Evolutionary conservation across 148 eudicot species (phyloP).

Genomic region (Vaccinium vitisidaea): DNA sequence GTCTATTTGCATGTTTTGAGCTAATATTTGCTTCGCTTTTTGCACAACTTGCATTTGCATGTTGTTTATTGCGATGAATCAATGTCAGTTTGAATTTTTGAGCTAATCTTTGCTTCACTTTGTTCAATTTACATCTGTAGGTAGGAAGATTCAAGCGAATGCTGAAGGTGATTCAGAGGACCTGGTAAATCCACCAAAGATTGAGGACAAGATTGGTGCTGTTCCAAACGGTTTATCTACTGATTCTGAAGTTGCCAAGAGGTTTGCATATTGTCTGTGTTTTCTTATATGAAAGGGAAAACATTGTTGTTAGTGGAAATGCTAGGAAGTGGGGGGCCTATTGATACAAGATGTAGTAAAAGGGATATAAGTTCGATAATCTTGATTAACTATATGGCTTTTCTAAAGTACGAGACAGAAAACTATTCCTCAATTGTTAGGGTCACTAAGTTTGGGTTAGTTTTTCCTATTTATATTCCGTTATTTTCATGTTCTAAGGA

Average conservation of each 20-base stretch:
- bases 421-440: not conserved
- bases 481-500: not conserved
- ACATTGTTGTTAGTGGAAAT: not conserved
- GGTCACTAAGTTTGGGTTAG: not conserved
- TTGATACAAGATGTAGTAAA: not conserved
- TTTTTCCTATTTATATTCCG: not conserved
- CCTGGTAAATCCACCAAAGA: constrained; percentile 71
- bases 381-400: not conserved
- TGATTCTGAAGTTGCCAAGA: constrained; percentile 86
- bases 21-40: not conserved
- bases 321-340: not conserved
- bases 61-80: not conserved
- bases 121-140: constrained; percentile 33
- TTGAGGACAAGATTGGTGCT: constrained; percentile 88
- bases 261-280: constrained; percentile 35
- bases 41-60: not conserved
- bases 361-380: not conserved
- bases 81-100: not conserved
- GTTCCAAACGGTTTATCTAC: constrained; percentile 90
- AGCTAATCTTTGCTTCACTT: not conserved
- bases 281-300: not conserved
- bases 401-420: not conserved
- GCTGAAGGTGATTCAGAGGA: constrained; percentile 80
- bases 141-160: constrained; percentile 71
- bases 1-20: not conserved